phyloP scores from a whole-genome alignment of 2,329 filamentous ascomycete species.

The Cercospora zeae-maydis region DNA sequence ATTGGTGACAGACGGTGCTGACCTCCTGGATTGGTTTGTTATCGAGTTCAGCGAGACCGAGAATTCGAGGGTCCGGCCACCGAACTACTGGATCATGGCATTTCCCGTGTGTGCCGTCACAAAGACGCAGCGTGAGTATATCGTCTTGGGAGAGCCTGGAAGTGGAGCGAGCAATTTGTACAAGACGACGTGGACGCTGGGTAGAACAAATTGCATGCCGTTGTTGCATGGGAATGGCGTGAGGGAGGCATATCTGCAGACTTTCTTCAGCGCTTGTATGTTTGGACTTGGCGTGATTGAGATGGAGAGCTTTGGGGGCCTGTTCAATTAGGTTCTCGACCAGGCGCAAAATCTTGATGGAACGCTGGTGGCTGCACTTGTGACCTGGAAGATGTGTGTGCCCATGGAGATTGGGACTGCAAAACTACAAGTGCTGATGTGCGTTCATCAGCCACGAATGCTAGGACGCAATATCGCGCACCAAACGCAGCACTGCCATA shows the following conservation, averaged over 20 bases:
- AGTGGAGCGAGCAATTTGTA: background rate
- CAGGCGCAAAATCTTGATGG: background rate
- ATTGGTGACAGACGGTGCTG: background rate
- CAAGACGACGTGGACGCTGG: slow-evolving; percentile 8
- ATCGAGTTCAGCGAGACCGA: background rate
- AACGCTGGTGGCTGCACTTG: background rate
- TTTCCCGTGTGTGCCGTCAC: slow-evolving; percentile 7
- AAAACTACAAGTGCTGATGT: background rate
- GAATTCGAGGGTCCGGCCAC: background rate
- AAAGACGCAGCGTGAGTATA: background rate
- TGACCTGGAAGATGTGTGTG: background rate
- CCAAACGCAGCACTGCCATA: background rate
- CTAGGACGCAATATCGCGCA: background rate
- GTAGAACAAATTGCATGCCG: background rate
- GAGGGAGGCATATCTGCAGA: background rate
- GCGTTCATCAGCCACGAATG: background rate
- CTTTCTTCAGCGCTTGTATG: slow-evolving; percentile 9
- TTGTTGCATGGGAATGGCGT: slow-evolving; percentile 3
- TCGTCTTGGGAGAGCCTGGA: background rate
- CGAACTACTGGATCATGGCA: slow-evolving; percentile 12
- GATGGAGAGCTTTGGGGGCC: background rate
- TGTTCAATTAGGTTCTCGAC: background rate
- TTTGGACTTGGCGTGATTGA: slow-evolving; percentile 5
- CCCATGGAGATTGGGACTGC: background rate
- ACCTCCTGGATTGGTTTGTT: slow-evolving; percentile 3